Evolutionary conservation across 1,284 basidiomycete genomes (phyloP), one percentile per base, ranked within the genome.

Genomic region (Sanghuangporus weigelae): DNA sequence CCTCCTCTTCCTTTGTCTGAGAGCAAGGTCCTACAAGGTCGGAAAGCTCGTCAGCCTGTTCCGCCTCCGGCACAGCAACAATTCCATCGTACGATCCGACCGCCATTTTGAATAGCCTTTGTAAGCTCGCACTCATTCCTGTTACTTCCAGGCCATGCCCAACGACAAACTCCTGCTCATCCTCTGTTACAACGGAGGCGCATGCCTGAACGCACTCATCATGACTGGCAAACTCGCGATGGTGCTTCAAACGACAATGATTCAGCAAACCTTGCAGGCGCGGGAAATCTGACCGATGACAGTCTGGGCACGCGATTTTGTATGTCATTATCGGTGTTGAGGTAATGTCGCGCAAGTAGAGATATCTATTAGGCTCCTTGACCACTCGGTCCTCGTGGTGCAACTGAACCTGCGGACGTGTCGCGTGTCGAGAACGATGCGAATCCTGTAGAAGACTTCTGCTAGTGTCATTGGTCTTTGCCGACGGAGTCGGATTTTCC

Each of bases 221-320:
- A 67, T 92, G 89, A 35, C 84, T 87, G 8, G 84, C 86, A 79
- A 84, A 92, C 67, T 88, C 87, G 55, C 84, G 76, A 19, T 77
- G 74, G 70, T 92, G 89, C 2, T 82, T 78, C 36, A 90, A 76
- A 11, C 90, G 84, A 62, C 84, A 87, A 69, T 92, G 89, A 67
- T 91, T 92, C 31, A 90, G 77, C 23, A 92, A 79, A 2, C 89
- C 90, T 72, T 92, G 90, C 1, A 91, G 78, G n/a, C 82, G 85
- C 12, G 83, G 85, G 69, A 92, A 91, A 14, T 86, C 77, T 1
- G 81, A 83, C 50, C 86, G 82, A 19, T 73, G 68, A 68, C 89
- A 92, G 64, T 77, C 78, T 0, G 85, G 82, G 68, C 89, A 92
- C 19, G 77, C 78, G 56, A 92, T 77, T 66, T 78, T 78, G 36